A percentile compares a stretch with the other conserved stretches of the same genome.
Evolutionary conservation across 2,329 filamentous ascomycete species (phyloP).

Genomic region (Aspergillus caelatus): DNA sequence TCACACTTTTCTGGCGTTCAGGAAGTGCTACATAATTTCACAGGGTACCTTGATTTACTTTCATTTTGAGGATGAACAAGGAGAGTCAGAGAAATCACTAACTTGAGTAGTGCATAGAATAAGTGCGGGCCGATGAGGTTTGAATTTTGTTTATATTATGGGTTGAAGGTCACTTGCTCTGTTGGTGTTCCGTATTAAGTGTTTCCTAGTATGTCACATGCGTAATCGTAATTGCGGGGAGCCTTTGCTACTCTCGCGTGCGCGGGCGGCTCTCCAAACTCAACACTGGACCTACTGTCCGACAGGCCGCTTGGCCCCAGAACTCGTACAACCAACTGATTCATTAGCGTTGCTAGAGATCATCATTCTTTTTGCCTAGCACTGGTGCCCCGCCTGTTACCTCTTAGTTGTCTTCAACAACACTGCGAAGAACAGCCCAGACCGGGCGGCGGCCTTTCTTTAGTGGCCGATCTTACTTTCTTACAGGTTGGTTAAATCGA

Average conservation of each 20-base stretch:
- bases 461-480: slow-evolving; percentile 11
- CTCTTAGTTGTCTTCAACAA: not conserved
- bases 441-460: slow-evolving; percentile 9
- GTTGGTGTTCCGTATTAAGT: not conserved
- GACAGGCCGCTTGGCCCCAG: not conserved
- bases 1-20: too few relatives aligned
- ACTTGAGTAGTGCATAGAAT: not conserved
- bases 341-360: not conserved
- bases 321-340: slow-evolving; percentile 3
- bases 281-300: not conserved
- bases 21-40: not conserved
- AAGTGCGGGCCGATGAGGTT: not conserved
- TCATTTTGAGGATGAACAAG: not conserved
- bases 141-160: not conserved
- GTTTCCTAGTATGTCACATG: not conserved
- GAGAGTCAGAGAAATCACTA: not conserved
- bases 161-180: not conserved
- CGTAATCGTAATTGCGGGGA: not conserved
- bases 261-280: not conserved
- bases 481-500: not conserved
- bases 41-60: not conserved
- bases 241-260: not conserved
- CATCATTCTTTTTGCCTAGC: not conserved
- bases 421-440: slow-evolving; percentile 12
- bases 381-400: not conserved